Evolutionary conservation across 805 yeast species (phyloP), one percentile per base, ranked within the genome.

Genomic region (Wickerhamomyces tratensis): DNA sequence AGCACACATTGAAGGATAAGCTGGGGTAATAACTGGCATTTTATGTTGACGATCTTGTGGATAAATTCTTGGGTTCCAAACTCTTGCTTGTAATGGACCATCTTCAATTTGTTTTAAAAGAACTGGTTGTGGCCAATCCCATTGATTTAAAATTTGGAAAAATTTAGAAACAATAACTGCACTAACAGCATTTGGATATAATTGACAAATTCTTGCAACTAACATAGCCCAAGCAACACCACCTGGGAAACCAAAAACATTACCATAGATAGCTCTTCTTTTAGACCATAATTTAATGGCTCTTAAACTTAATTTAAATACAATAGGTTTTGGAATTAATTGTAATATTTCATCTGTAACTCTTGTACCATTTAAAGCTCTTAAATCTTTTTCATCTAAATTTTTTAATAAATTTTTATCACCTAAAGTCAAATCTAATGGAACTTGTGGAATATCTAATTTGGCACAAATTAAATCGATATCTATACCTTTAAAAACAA

Each of bases 211-310:
- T 53, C 98, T 73, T 2, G 98, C 98, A n/a, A 89, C 97, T 36
- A 93, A 63, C 97, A 93, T 93, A 1, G 98, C 98, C 98, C 98
- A 93, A 1, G 98, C 98, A 39, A 93, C 98, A 62, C 98, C 98
- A 56, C 98, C 98, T 1, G 98, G 98, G 63, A 91, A 93, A 0
- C 98, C 98, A 72, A 83, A 86, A 38, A 93, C 83, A 57, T 93
- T 93, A 7, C 86, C 97, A 63, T 93, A 93, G 13, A 93, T 77
- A 0, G 96, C 98, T 40, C 98, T 73, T 54, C 88, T 77, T 58
- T 88, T 91, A 0, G 98, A 98, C 98, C 98, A 93, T 55, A 93
- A 70, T 62, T 93, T 93, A 49, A 93, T 85, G 13, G 95, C 89
- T 49, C 98, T 70, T 44, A 93, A 67, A 2, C 97, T 96, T 52